These are phyloP conservation scores for Skeletonema marinoi DNA, from an alignment of 108 stramenopile species.

Conservation along the genomic window DNA sequence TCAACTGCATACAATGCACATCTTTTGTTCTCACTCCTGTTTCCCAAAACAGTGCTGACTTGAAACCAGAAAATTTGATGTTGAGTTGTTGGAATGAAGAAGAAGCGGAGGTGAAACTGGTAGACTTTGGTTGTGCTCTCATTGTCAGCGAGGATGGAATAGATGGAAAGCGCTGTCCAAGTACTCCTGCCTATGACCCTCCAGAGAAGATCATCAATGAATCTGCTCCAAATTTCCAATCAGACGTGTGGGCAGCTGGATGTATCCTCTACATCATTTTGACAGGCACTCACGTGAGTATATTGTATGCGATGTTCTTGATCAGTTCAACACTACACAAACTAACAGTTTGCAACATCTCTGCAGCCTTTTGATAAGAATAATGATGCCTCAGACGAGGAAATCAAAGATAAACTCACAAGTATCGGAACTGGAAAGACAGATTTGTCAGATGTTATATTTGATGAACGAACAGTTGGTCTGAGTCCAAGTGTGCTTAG, in stretches of 20 bases:
- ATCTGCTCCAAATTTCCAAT: conserved; percentile 1
- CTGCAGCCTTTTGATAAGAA: conserved; percentile 23
- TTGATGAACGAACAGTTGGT: conserved; percentile 13
- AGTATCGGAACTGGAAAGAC: conserved; percentile 5
- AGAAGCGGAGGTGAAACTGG: conserved; percentile 24
- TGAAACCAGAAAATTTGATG: conserved; percentile 41
- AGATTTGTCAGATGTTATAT: conserved; percentile 1
- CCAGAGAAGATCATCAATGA: conserved; percentile 20
- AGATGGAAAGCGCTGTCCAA: background rate
- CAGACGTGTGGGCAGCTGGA: conserved; percentile 33
- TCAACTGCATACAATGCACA: background rate
- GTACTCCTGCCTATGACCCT: conserved; percentile 24
- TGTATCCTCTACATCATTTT: conserved; percentile 34
- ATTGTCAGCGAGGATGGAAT: background rate
- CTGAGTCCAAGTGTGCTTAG: conserved; percentile 11
- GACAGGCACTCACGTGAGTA: conserved; percentile 21
- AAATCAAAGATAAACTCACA: conserved; percentile 13
- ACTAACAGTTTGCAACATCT: background rate
- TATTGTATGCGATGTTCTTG: background rate
- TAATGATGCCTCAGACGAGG: conserved; percentile 10
- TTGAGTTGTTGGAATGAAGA: conserved; percentile 9
- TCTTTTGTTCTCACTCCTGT: background rate
- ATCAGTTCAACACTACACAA: background rate
- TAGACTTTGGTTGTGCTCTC: conserved; percentile 36
- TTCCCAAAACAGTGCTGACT: conserved; percentile 10